Evolutionary conservation across 2,329 filamentous ascomycete species (phyloP).

Genomic region (Penicillium sp.): DNA sequence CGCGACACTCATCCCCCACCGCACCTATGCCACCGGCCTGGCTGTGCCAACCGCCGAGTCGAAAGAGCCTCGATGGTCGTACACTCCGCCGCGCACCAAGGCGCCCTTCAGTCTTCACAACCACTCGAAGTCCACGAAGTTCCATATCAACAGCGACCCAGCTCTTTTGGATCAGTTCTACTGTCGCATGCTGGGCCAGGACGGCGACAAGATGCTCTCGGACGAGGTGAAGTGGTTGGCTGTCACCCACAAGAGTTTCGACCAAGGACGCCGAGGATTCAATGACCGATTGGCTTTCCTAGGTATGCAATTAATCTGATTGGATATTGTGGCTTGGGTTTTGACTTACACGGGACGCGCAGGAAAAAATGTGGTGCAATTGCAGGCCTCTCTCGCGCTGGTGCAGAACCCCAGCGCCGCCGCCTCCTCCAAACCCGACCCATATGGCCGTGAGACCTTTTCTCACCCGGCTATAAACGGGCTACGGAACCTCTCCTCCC

Average conservation of each 20-base stretch:
- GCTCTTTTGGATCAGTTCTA: constrained; percentile 77
- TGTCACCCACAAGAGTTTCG: constrained; percentile 97
- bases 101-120: constrained; percentile 60
- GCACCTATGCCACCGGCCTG: constrained; percentile 31
- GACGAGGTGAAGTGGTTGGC: constrained; percentile 97
- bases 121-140: constrained; percentile 38
- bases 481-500: constrained; percentile 71
- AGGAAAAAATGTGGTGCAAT: constrained; percentile 67
- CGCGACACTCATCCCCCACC: constrained; percentile 22
- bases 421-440: constrained; percentile 44
- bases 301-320: constrained; percentile 58
- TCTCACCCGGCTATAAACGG: constrained; percentile 70
- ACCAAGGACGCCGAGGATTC: constrained; percentile 90
- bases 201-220: constrained; percentile 73
- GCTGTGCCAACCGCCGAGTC: constrained; percentile 35
- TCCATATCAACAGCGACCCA: constrained; percentile 77
- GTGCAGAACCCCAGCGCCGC: constrained; percentile 53
- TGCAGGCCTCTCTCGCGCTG: constrained; percentile 68
- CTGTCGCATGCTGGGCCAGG: constrained; percentile 71
- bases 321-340: not conserved
- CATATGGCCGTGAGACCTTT: constrained; percentile 67
- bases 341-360: constrained; percentile 9
- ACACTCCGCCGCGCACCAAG: constrained; percentile 72
- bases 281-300: constrained; percentile 92
- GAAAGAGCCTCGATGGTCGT: constrained; percentile 67